Percentiles rank a stretch among this genome's conserved stretches.
Evolutionary conservation across 352 stramenopile genomes (phyloP).

Genomic region (Phytophthora colocasiae): DNA sequence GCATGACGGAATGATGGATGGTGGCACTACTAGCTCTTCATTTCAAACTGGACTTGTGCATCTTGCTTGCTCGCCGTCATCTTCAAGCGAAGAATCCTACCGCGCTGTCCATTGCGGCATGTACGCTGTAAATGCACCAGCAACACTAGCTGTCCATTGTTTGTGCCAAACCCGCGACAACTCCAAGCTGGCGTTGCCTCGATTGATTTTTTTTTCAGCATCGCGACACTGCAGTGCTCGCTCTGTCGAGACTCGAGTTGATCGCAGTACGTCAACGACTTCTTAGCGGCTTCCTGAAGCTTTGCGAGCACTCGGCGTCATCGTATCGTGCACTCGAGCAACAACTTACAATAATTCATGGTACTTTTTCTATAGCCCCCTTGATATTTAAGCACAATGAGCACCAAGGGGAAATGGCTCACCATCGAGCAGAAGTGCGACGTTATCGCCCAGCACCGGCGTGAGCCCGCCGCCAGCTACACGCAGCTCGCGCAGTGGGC

Average conservation of each 20-base stretch:
- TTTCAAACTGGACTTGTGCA: slow-evolving; percentile 3
- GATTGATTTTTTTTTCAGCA: slow-evolving; percentile 2
- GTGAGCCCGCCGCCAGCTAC: slow-evolving; percentile 16
- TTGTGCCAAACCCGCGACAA: not conserved
- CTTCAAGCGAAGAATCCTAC: not conserved
- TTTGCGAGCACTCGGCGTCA: slow-evolving; percentile 10
- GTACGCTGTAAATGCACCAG: not conserved
- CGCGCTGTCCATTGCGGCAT: not conserved
- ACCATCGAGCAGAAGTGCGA: slow-evolving; percentile 39
- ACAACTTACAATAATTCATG: not conserved
- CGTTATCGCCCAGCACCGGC: slow-evolving; percentile 30
- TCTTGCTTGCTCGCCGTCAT: slow-evolving; percentile 10
- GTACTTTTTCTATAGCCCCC: slow-evolving; percentile 25
- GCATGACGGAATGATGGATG: slow-evolving; percentile 14
- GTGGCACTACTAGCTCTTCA: not conserved
- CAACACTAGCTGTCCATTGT: not conserved
- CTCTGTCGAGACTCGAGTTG: slow-evolving; percentile 9
- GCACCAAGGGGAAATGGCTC: slow-evolving; percentile 36
- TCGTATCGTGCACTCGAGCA: not conserved
- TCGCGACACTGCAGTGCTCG: not conserved
- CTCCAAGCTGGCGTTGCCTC: not conserved
- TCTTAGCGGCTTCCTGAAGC: slow-evolving; percentile 9
- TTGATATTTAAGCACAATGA: slow-evolving; percentile 17
- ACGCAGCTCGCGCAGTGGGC: slow-evolving; percentile 33
- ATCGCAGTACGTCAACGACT: slow-evolving; percentile 5